A percentile compares a stretch with the other conserved stretches of the same genome.
Conservation (phyloP, 169 alveolate genomes). For the Eimeria zaria region DNA sequence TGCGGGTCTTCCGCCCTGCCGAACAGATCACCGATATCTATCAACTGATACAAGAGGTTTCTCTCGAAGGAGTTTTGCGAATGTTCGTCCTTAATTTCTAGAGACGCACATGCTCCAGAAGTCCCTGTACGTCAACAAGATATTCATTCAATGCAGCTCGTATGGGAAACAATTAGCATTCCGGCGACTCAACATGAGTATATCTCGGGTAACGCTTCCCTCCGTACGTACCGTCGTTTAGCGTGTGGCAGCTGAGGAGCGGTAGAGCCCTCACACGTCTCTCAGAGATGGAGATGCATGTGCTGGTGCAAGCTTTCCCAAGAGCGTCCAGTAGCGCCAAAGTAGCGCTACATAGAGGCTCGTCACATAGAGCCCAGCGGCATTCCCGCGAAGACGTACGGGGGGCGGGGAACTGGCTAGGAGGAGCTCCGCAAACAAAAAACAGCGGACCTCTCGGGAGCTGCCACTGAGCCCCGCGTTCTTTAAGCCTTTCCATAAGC, state of each 20-base stretch:
- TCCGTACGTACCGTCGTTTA: constrained; percentile 21
- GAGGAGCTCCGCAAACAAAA: not conserved
- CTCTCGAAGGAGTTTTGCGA: not conserved
- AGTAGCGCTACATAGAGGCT: not conserved
- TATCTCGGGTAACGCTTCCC: not conserved
- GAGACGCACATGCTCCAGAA: not conserved
- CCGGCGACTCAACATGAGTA: not conserved
- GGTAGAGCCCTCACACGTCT: constrained; percentile 48
- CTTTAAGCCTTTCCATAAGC: constrained; percentile 45
- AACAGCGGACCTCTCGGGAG: constrained; percentile 44
- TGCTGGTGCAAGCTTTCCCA: constrained; percentile 31
- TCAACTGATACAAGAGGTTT: constrained; percentile 7
- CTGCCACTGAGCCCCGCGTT: constrained; percentile 5
- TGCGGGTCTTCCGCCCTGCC: constrained; percentile 19
- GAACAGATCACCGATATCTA: constrained; percentile 30
- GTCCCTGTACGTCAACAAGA: not conserved
- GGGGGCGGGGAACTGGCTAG: not conserved
- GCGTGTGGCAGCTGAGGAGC: not conserved
- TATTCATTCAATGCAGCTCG: not conserved
- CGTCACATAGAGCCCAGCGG: not conserved
- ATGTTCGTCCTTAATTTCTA: not conserved
- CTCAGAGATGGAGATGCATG: constrained; percentile 24
- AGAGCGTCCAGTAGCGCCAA: constrained; percentile 34
- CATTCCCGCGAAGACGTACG: not conserved
- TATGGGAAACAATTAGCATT: not conserved